Evolutionary conservation across 2,329 filamentous ascomycete species (phyloP).

Genomic region (Pezicula radicicola): DNA sequence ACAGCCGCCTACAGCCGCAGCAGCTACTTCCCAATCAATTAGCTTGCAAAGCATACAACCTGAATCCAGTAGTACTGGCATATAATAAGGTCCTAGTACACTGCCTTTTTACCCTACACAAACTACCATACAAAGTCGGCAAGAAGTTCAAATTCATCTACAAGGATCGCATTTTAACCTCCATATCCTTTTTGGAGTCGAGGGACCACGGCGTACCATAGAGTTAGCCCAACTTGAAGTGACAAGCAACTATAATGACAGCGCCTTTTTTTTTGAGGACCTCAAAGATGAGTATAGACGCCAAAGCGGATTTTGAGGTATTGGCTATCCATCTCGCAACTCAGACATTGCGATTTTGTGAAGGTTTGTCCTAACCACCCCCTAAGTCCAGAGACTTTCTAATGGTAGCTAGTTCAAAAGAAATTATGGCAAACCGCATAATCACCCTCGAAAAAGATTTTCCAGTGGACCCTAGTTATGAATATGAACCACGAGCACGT

Average conservation of each 20-base stretch:
- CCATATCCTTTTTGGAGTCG: neutral
- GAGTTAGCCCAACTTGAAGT: neutral
- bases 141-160: neutral
- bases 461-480: too few relatives aligned
- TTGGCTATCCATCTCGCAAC: constrained; percentile 4
- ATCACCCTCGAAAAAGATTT: too few relatives aligned
- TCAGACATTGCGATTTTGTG: constrained; percentile 4
- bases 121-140: neutral
- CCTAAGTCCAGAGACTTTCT: too few relatives aligned
- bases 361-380: neutral
- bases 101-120: neutral
- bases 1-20: neutral
- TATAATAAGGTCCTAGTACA: too few relatives aligned
- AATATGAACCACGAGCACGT: too few relatives aligned
- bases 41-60: neutral
- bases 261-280: constrained; percentile 2
- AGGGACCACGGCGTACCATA: neutral
- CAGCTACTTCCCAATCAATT: neutral
- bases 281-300: neutral
- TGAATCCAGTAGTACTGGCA: too few relatives aligned
- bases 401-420: too few relatives aligned
- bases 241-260: neutral
- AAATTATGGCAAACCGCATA: too few relatives aligned
- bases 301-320: constrained; percentile 2
- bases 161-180: neutral